These are phyloP conservation scores for Quercus phellos DNA, from an alignment of 331 rosid species.

Conservation along the genomic window DNA sequence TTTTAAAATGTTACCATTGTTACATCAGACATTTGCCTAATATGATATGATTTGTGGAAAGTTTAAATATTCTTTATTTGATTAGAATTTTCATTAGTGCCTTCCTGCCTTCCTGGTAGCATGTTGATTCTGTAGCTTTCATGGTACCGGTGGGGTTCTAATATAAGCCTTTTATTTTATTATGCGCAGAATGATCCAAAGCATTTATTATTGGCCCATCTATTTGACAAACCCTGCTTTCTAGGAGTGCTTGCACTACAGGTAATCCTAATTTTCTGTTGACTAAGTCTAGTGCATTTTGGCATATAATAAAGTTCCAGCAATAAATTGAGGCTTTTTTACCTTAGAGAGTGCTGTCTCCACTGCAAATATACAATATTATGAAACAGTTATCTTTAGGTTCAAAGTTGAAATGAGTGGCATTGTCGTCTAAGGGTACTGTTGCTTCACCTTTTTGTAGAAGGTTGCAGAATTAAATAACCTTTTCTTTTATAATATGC, in stretches of 20 bases:
- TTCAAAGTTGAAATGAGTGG: not conserved
- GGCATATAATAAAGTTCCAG: not conserved
- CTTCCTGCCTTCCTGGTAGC: not conserved
- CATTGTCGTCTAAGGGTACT: not conserved
- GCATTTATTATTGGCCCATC: slow-evolving; percentile 78
- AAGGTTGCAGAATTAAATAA: no score
- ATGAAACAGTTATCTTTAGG: not conserved
- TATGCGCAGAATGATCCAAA: slow-evolving; percentile 52
- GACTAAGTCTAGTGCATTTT: not conserved
- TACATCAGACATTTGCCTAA: not conserved
- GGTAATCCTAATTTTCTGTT: slow-evolving; percentile 37
- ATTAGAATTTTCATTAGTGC: not conserved
- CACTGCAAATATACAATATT: not conserved
- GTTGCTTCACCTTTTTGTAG: no score
- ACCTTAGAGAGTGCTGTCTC: not conserved
- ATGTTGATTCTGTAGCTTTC: not conserved
- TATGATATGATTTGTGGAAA: not conserved
- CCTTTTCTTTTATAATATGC: no score
- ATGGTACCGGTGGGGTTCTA: not conserved
- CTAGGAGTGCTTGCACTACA: slow-evolving; percentile 76
- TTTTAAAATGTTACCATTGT: not conserved
- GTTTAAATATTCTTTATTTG: not conserved
- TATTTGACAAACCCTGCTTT: slow-evolving; percentile 91
- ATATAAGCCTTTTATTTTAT: slow-evolving; percentile 18
- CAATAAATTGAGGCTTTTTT: not conserved